phyloP scores from a whole-genome alignment of 2,329 filamentous ascomycete genomes.

The Apiospora marii region DNA sequence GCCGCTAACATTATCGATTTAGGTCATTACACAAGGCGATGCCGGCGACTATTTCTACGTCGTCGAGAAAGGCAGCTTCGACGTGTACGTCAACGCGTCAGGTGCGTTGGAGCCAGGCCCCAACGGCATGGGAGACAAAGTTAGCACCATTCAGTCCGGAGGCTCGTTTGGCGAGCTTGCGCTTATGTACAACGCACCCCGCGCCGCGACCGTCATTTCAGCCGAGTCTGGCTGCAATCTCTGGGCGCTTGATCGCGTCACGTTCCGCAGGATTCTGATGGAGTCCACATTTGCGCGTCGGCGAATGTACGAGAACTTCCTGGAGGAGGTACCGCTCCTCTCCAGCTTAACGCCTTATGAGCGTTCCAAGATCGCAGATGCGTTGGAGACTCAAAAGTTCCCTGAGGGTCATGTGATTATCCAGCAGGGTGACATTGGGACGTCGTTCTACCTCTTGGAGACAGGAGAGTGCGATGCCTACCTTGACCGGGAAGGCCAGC shows the following conservation, averaged over 20 bases:
- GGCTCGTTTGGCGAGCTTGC: constrained; percentile 97
- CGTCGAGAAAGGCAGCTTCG: constrained; percentile 88
- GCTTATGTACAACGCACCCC: constrained; percentile 97
- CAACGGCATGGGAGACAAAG: constrained; percentile 83
- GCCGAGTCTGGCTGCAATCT: constrained; percentile 80
- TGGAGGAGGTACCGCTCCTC: constrained; percentile 91
- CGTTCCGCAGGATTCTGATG: constrained; percentile 98
- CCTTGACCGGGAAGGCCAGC: constrained; percentile 66
- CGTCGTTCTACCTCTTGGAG: constrained; percentile 92
- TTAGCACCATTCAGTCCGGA: constrained; percentile 82
- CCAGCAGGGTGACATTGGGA: constrained; percentile 86
- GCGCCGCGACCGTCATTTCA: constrained; percentile 91
- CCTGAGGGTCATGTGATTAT: constrained; percentile 84
- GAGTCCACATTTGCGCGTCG: constrained; percentile 95
- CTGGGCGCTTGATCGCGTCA: constrained; percentile 94
- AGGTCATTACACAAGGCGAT: constrained; percentile 96
- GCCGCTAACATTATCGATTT: constrained; percentile 18
- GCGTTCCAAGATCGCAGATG: constrained; percentile 96
- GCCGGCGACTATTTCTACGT: constrained; percentile 98
- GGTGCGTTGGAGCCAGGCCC: constrained; percentile 81
- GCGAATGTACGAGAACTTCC: constrained; percentile 96
- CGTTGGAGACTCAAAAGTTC: constrained; percentile 90
- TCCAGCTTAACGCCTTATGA: constrained; percentile 88
- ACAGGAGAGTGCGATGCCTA: constrained; percentile 85
- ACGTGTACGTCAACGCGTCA: constrained; percentile 84